Evolutionary conservation across 2,329 filamentous ascomycete species (phyloP).

Genomic region (Ophiostoma fasciatum): DNA sequence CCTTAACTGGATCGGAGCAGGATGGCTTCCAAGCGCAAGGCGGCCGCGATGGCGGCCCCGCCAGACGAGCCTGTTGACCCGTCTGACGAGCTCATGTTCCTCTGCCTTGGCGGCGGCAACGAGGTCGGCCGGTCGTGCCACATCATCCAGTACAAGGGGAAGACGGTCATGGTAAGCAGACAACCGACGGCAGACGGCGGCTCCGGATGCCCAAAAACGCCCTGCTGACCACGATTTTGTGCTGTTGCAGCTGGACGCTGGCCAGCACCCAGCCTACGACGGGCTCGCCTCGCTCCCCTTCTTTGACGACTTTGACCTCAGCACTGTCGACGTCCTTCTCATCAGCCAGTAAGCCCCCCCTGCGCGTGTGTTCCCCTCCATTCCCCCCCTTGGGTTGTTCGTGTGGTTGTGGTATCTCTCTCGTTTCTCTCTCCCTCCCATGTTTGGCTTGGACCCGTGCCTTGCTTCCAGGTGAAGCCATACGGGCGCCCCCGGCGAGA

Average conservation of each 20-base stretch:
- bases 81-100: conserved; percentile 84
- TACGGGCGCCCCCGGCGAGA: too few relatives aligned
- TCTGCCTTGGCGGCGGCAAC: conserved; percentile 87
- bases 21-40: conserved; percentile 94
- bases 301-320: conserved; percentile 96
- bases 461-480: too few relatives aligned
- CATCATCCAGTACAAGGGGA: conserved; percentile 97
- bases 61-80: conserved; percentile 84
- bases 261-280: conserved; percentile 92
- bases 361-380: background rate
- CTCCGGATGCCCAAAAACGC: too few relatives aligned
- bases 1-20: too few relatives aligned
- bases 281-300: conserved; percentile 87
- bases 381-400: conserved; percentile 3
- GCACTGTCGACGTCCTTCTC: conserved; percentile 88
- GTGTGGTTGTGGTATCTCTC: background rate
- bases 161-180: conserved; percentile 80
- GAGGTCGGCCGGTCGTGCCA: conserved; percentile 96
- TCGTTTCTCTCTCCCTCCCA: background rate
- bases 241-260: conserved; percentile 69
- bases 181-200: background rate
- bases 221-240: background rate
- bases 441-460: background rate
- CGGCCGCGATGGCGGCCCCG: conserved; percentile 52
- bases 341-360: conserved; percentile 86